Base-by-base conservation (phyloP, 129 eudicot species). In the Flaveria robusta region DNA sequence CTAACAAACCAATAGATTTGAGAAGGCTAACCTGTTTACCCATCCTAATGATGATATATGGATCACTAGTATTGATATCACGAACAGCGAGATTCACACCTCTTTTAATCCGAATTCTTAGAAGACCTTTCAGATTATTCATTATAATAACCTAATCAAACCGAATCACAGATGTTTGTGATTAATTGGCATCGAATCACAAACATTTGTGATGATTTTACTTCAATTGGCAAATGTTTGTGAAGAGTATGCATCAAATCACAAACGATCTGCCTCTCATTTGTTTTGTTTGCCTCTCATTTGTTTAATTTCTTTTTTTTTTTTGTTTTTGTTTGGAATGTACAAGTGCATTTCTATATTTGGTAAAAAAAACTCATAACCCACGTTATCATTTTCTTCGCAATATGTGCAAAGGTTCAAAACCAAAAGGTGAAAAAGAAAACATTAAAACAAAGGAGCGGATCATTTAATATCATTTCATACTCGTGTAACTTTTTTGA, bases 31-130 rank as follows among this genome's bases (percentile, higher is more conserved):
- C 95, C 94, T 91, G 97, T 83, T 82, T 85, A 60, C 95, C 97
- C 90, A 88, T 86, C 80, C 74, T 87, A 77, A 91, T 76, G 68
- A 91, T 87, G 67, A 87, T 84, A 58, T 91, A 91, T 4, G 97
- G 97, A 82, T 91, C 97, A n/a, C 97, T 91, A 41, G 83, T 83
- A 41, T 79, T 76, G 62, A 91, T 80, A 70, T 91, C 97, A 19
- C 97, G 90, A 59, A 91, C 79, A 15, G 95, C 97, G 41, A 91
- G 97, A 78, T 91, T 88, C 4, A 87, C 49, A 19, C 95, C 97
- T 75, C 82, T 79, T 72, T 86, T 88, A 9, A 91, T 59, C 15
- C 92, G 88, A 51, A 91, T 77, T 66, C 97, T 82, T 18, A 91
- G 90, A 76, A 91, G 89, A 69, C 97, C 97, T 84, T 85, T 71